Evolutionary conservation across 2,329 filamentous ascomycete species (phyloP), one percentile per base, ranked within the genome.

Genomic region (Fusarium lateritium): DNA sequence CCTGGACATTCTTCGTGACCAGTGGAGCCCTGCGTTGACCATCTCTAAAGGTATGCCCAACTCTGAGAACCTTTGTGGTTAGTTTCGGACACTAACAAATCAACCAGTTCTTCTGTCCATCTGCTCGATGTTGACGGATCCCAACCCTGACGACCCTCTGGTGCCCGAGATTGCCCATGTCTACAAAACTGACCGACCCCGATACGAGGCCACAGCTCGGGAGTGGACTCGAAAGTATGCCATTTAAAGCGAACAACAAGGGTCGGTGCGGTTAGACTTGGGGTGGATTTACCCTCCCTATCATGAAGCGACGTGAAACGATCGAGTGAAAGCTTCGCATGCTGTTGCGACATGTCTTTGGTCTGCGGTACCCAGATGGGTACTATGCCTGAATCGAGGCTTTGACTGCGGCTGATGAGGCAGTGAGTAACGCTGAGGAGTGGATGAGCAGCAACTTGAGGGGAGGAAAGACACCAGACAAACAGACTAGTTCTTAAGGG

Each of bases 211-310:
- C 73, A 98, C 94, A 61, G 96, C 96, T 67, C 88, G 95, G 76
- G 96, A 99, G 85, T 99, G 96, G 96, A 99, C 96, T 77, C 90
- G 95, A 82, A 99, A 99, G 88, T 98, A 98, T 81, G 96, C 96
- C 79, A 96, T 98, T 83, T 98, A 87, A 75, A 67, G 56, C 47
- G 64, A 51, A 31, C 52, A 57, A 60, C 39, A 45, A 60, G 49
- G 56, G 56, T 53, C 64, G 70, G 52, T 65, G 65, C 57, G 70
- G 73, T 65, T 73, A 69, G 71, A 72, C 66, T 65, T 73, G 69
- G 69, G 66, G 62, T 74, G 73, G 67, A 73, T 76, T 65, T 62
- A 61, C 69, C 63, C 70, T 72, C 68, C 62, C 69, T 47, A 72
- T 75, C 65, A 71, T 72, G 70, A 71, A 57, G 70, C 69, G 65